Conservation (phyloP, 306 rosid genomes). For the Begonia fuchsioides region DNA sequence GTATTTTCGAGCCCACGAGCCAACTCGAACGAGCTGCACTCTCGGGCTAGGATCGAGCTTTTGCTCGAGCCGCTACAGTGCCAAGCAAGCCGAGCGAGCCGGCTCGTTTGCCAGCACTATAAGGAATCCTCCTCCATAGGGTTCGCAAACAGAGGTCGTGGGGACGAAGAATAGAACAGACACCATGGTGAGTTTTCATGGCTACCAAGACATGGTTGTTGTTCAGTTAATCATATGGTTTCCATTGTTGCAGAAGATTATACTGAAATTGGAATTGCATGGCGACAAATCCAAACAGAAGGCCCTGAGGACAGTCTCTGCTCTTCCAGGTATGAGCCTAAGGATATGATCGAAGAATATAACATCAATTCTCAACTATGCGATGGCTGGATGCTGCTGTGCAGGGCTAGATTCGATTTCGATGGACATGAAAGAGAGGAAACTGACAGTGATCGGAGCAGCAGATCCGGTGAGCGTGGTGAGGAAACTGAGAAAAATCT, state of each 20-base stretch:
- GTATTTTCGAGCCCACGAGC: too few species aligned
- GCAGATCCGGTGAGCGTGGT: conserved; percentile 50
- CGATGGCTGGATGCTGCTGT: neutral
- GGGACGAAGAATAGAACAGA: conserved; percentile 12
- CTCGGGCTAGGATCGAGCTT: too few species aligned
- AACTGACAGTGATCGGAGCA: conserved; percentile 48
- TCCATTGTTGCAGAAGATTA: conserved; percentile 43
- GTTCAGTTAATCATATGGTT: neutral
- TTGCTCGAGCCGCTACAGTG: too few species aligned
- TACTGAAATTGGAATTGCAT: conserved; percentile 58
- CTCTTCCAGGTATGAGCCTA: conserved; percentile 53
- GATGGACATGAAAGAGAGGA: conserved; percentile 55
- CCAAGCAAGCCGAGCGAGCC: too few species aligned
- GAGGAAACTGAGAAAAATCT: conserved; percentile 45
- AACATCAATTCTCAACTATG: too few species aligned
- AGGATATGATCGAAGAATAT: neutral
- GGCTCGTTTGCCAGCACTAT: conserved; percentile 66
- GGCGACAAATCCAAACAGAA: conserved; percentile 82
- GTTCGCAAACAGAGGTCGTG: conserved; percentile 12
- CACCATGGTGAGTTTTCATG: too few species aligned
- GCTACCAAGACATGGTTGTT: too few species aligned
- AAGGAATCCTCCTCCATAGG: conserved; percentile 15
- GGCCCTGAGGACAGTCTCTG: conserved; percentile 72
- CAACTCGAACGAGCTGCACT: too few species aligned
- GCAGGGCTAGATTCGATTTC: conserved; percentile 56